Conservation (phyloP, 2,329 filamentous ascomycete genomes). For the Colletotrichum sp. region DNA sequence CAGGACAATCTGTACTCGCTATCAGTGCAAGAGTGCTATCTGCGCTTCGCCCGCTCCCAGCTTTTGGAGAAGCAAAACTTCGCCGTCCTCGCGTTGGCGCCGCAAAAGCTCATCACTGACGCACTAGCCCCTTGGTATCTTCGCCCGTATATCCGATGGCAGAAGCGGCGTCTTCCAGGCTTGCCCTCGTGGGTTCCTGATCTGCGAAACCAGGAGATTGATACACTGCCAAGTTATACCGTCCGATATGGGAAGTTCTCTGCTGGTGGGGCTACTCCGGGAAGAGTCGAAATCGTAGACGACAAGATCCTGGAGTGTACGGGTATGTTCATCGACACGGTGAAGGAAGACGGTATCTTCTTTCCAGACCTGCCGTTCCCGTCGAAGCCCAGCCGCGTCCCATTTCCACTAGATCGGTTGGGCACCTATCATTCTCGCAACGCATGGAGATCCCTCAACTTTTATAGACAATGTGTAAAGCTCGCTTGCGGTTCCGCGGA, state of each 20-base stretch:
- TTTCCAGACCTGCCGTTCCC: background rate
- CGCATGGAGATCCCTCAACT: background rate
- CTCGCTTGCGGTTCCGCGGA: background rate
- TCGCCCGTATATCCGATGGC: background rate
- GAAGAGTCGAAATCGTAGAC: background rate
- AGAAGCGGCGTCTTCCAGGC: background rate
- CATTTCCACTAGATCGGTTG: background rate
- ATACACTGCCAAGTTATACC: background rate
- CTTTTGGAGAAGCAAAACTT: background rate
- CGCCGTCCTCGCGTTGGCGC: background rate
- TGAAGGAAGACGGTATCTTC: background rate
- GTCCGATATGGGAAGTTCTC: background rate
- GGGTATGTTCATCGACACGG: background rate
- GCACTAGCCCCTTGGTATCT: background rate
- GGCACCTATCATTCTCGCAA: background rate
- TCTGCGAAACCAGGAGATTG: background rate
- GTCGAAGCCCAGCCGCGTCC: background rate
- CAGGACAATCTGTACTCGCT: background rate
- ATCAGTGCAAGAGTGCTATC: background rate
- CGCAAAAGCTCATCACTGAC: background rate
- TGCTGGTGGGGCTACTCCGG: background rate
- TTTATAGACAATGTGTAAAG: background rate
- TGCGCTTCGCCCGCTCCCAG: background rate
- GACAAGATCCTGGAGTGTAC: background rate
- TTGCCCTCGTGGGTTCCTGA: conserved; percentile 3